These are phyloP conservation scores for Trichophyton mentagrophytes DNA, from an alignment of 2,329 filamentous ascomycete genomes.

Conservation along the genomic window DNA sequence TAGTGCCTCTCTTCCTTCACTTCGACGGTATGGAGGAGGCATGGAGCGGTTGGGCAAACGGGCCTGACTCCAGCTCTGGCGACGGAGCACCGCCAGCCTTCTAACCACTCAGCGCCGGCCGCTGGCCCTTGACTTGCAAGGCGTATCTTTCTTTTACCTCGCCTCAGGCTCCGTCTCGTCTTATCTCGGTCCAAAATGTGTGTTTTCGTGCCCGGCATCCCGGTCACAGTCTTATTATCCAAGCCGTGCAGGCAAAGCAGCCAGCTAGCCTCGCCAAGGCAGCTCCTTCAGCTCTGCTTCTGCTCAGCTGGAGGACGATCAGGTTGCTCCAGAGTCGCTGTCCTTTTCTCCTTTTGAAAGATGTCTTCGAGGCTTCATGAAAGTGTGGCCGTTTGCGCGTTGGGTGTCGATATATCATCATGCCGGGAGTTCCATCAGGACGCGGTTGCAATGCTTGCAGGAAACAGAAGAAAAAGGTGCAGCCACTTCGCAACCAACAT, in stretches of 20 bases:
- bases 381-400: neutral
- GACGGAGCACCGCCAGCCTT: neutral
- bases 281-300: neutral
- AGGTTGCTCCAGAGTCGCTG: neutral
- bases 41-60: neutral
- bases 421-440: conserved; percentile 42
- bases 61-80: no score
- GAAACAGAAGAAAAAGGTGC: conserved; percentile 43
- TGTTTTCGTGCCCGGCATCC: neutral
- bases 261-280: neutral
- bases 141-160: neutral
- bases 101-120: neutral
- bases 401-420: conserved; percentile 15
- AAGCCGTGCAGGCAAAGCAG: neutral
- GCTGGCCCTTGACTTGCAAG: neutral
- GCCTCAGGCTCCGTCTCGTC: neutral
- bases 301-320: neutral
- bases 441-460: conserved; percentile 41
- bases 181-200: neutral
- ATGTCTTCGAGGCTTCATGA: neutral
- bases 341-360: neutral
- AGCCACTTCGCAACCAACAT: neutral
- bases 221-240: neutral
- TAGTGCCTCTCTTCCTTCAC: neutral
- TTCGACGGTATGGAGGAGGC: neutral